phyloP scores from a whole-genome alignment of 2,329 filamentous ascomycete species.

The Venturia effusa region DNA sequence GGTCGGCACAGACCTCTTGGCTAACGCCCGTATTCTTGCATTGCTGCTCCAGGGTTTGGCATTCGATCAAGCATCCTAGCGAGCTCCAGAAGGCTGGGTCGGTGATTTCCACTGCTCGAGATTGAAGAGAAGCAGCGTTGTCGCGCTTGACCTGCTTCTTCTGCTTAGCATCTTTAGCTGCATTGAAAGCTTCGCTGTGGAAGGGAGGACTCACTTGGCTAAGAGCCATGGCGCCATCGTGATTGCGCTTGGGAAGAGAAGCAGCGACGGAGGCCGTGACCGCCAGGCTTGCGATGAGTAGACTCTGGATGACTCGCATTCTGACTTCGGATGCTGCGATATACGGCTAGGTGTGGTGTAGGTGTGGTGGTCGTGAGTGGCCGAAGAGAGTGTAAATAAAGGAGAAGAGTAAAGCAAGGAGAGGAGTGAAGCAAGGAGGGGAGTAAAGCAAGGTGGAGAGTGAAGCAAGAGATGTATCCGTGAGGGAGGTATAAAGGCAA shows the following conservation, averaged over 20 bases:
- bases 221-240: not conserved
- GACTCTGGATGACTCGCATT: not conserved
- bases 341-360: not conserved
- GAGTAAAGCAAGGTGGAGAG: no score
- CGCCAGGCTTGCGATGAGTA: not conserved
- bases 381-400: no score
- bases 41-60: no score
- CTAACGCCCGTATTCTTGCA: no score
- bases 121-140: not conserved
- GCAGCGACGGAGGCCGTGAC: not conserved
- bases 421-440: no score
- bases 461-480: no score
- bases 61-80: not conserved
- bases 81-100: not conserved
- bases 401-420: no score
- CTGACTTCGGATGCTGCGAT: not conserved
- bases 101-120: not conserved
- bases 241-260: not conserved
- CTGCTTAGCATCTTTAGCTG: not conserved
- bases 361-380: not conserved
- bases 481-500: no score
- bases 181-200: not conserved
- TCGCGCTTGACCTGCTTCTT: not conserved
- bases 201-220: not conserved
- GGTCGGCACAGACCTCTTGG: not conserved